phyloP scores from a whole-genome alignment of 2,329 filamentous ascomycete species.

The Colletotrichum sp. region DNA sequence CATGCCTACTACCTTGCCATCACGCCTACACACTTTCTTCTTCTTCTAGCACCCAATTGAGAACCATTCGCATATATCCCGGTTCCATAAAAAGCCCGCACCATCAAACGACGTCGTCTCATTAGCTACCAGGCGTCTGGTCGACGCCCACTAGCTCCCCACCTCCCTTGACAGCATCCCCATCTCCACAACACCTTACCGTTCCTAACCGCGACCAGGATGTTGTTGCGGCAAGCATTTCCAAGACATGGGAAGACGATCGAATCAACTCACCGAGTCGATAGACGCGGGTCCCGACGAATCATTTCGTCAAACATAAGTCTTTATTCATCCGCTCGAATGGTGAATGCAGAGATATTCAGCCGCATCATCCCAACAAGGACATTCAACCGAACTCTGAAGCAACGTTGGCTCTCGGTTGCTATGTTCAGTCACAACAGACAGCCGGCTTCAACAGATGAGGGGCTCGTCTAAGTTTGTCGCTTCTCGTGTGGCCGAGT shows the following conservation, averaged over 20 bases:
- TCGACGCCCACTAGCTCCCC: neutral
- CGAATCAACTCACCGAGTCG: neutral
- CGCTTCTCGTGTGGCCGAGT: neutral
- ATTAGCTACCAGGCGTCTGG: neutral
- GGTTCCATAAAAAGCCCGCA: neutral
- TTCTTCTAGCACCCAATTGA: neutral
- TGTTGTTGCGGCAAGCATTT: neutral
- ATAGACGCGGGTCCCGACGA: neutral
- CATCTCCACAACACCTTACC: neutral
- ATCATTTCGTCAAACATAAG: neutral
- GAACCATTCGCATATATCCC: neutral
- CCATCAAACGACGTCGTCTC: neutral
- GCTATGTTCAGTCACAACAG: neutral
- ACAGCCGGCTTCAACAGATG: neutral
- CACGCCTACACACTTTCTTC: neutral
- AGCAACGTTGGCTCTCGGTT: neutral
- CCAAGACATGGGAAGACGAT: neutral
- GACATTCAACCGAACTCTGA: neutral
- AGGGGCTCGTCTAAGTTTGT: neutral
- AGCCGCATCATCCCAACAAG: neutral
- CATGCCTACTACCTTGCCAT: neutral
- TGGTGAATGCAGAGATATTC: neutral
- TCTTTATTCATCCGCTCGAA: neutral
- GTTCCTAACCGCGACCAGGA: neutral
- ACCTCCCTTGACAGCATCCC: neutral